Evolutionary conservation across 192 early-diverging fungal genomes (phyloP), one percentile per base, ranked within the genome.

Genomic region (Entrophospora sp.): DNA sequence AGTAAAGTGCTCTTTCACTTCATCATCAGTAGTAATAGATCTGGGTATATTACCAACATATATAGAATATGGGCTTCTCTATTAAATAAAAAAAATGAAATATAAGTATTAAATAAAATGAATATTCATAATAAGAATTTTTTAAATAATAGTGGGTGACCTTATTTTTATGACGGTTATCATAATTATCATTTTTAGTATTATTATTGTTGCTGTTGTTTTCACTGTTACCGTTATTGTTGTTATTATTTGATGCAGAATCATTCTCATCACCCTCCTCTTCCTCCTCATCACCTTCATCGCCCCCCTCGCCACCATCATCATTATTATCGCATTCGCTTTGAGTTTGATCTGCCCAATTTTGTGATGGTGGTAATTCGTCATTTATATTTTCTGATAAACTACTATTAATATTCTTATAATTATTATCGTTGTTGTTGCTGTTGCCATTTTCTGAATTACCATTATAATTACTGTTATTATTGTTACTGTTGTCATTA

Each of bases 331-430:
- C 3, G 10, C 7, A 1, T 56, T 62, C 60, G 20, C 45, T 43
- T 42, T 42, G 38, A 3, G 60, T 31, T 34, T 44, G 60, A 14
- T 62, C 60, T 18, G 40, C 60, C 60, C 60, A 62, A 25, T 16
- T 43, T 3, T 43, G 42, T 16, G 13, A 43, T 2, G 42, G 1
- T 43, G 42, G 1, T 43, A 18, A 43, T 1, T 43, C 42, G 40
- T 16, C 40, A 42, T 42, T 42, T 42, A 42, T 42, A 42, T 42
- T 42, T n/a, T n/a, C n/a, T n/a, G n/a, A n/a, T 43, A 43, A 2
- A 3, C 42, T 43, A 18, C 42, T 43, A 16, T 43, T 18, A n/a
- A n/a, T n/a, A n/a, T n/a, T n/a, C n/a, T n/a, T n/a, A n/a, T n/a
- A n/a, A n/a, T n/a, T n/a, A n/a, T n/a, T 56, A 56, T 35, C 20